Evolutionary conservation across 345 rosid genomes (phyloP), one percentile per base, ranked within the genome.

Genomic region (Moringa oleifera): DNA sequence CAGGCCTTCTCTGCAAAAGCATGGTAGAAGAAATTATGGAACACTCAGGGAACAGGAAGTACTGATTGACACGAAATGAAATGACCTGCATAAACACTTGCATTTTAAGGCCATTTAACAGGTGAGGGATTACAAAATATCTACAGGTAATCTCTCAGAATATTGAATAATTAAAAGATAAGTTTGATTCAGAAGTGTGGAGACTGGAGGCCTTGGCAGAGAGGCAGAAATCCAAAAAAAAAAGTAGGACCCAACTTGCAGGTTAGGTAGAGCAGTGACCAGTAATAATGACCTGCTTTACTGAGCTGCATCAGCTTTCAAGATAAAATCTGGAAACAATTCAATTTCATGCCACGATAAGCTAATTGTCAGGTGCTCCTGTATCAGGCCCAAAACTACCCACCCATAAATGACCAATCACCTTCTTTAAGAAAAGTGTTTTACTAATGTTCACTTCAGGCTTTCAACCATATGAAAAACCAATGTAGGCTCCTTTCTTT

Each of bases 301-400:
- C 23, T 20, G 28, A 28, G 15, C 18, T 51, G 31, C 59, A 57
- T 69, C 67, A 36, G 24, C 53, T 54, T 72, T 62, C 23, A 61
- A 45, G 49, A 46, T 49, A 47, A 64, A 20, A 57, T 25, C 54
- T 24, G 53, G 13, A 53, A 64, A 25, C 21, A 18, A 20, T 37
- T 63, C 25, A 25, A 57, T 70, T 63, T 37, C 51, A 23, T 25
- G 33, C 64, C 61, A 57, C 10, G 25, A 23, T 20, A 31, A 33
- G 57, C 23, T 23, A 7, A 23, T 63, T 62, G 49, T 25, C 60
- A 45, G 68, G 18, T 18, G 24, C 51, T 23, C 47, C 17, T 9
- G 47, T 7, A 41, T 41, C 47, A 41, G 16, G 47, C 12, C 47
- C 12, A 41, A 41, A 41, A 41, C 47, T 41, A 41, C 47, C 47